Conservation (phyloP, 176 grass and related monocot genomes). For the Bothriochloa decipiens region DNA sequence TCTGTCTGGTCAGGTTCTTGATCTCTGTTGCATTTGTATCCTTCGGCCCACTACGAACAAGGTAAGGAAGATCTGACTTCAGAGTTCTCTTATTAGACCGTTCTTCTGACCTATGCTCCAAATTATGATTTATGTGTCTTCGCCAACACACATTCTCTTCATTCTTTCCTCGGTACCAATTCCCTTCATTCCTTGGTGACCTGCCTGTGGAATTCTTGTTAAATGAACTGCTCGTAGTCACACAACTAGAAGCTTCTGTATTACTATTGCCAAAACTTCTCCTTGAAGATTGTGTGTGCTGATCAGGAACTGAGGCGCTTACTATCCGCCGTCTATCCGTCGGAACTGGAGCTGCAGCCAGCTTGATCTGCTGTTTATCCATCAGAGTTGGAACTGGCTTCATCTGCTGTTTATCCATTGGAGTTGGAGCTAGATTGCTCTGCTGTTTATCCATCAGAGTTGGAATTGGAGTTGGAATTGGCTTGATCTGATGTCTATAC, state of each 20-base stretch:
- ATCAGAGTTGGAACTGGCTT: neutral
- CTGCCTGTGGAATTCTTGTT: neutral
- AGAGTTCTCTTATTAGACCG: slow-evolving; percentile 23
- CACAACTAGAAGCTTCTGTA: slow-evolving; percentile 20
- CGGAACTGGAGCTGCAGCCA: slow-evolving; percentile 1
- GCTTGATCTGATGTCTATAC: neutral
- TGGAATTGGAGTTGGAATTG: neutral
- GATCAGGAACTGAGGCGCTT: slow-evolving; percentile 41
- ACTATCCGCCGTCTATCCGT: slow-evolving; percentile 32
- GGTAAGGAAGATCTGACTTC: slow-evolving; percentile 12
- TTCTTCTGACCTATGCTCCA: slow-evolving; percentile 21
- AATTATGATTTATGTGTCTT: slow-evolving; percentile 18
- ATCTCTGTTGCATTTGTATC: slow-evolving; percentile 33
- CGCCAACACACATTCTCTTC: neutral
- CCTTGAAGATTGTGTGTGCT: slow-evolving; percentile 31
- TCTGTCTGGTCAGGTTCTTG: slow-evolving; percentile 44
- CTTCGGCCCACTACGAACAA: neutral
- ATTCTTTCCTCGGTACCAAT: neutral
- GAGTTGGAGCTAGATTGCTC: neutral
- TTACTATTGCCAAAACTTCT: slow-evolving; percentile 33
- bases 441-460: neutral
- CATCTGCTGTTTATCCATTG: slow-evolving; percentile 18
- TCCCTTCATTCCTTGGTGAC: slow-evolving; percentile 24
- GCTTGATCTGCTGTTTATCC: slow-evolving; percentile 30
- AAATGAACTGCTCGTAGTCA: neutral